Evolutionary conservation across 139 green algal genomes (phyloP), one percentile per base, ranked within the genome.

Genomic region (Edaphochlamys debaryana): DNA sequence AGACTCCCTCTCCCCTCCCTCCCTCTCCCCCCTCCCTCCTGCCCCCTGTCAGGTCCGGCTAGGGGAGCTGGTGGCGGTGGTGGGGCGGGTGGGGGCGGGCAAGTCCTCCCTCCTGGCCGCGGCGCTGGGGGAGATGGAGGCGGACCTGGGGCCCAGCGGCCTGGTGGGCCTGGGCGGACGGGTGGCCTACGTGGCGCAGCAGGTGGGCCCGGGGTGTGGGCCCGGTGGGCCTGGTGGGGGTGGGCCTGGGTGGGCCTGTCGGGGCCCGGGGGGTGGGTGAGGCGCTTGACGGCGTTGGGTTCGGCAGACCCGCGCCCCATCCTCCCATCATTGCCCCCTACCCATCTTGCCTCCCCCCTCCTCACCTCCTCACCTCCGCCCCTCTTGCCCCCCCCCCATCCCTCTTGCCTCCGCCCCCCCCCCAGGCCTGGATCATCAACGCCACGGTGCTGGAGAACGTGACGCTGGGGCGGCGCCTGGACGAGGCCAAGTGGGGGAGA

Each of bases 41-140:
- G n/a, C n/a, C n/a, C n/a, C n/a, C n/a, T n/a, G n/a, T n/a, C 82
- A 81, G 74, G 74, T 81, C 3, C 60, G 74, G 8, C 60, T 82
- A 2, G 93, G 93, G n/a, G 83, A 95, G 82, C 87, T 97, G 48
- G 92, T 94, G 32, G 90, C 87, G 20, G 86, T 97, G 42, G 92
- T 98, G 34, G 94, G 94, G 30, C 75, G 83, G 27, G 93, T 95
- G 68, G 93, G 92, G 52, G 83, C 45, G 52, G 92, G 92, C 67
- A 95, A 95, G 82, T 88, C 79, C 36, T 88, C 69, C 48, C 90
- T 95, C 58, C 69, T 82, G 62, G 54, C 84, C 22, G 92, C 92
- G 6, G 69, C 92, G 27, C 76, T 95, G 66, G 92, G 92, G n/a
- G 84, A 94, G 67, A 94, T 94, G 90, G 64, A 73, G 62, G 58